Base-by-base conservation (phyloP, 192 early-diverging fungal genomes). In the Tieghemiomyces parasiticus region DNA sequence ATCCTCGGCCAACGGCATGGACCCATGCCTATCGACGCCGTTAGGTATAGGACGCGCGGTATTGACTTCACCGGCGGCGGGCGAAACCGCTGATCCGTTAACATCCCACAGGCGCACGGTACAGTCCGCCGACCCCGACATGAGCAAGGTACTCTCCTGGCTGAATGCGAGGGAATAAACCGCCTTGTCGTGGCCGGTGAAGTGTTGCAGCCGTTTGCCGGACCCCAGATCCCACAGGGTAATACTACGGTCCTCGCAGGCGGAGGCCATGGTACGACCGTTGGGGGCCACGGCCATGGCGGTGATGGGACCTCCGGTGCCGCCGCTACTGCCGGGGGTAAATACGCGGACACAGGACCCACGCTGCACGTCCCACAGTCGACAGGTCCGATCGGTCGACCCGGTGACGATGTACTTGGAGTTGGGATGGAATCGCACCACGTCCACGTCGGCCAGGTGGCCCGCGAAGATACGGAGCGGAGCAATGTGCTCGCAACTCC, bases 381-480 rank as follows among this genome's bases (percentile, higher is more conserved):
- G 80, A 32, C 81, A 79, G 9, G 92, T 88, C 49, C 81, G 78
- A 71, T 98, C 95, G 63, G 81, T 81, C 1, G 89, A 93, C 4
- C 92, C 95, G 12, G 95, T 96, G 16, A 90, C 79, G 10, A 98
- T 60, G 64, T 98, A 98, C 58, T 91, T 92, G 58, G 86, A 83
- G 68, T 97, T 97, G 10, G 93, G 96, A 66, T 99, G 96, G 65
- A 99, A 99, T 63, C 82, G 82, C 30, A 99, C 94, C 42, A 70
- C 74, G 59, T 97, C 93, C 12, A 99, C 96, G 71, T 99, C 96
- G 0, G 92, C 89, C 46, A 93, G 67, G 74, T 99, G 96, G 25
- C 96, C 96, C 56, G 91, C 94, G 82, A 99, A 96, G 33, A 99
- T 87, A 56, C 96, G 82, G 65, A 99, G 67, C 14, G 94, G 91